These are phyloP conservation scores for Stentor roeselii DNA, from an alignment of 73 alveolate species.

Conservation along the genomic window DNA sequence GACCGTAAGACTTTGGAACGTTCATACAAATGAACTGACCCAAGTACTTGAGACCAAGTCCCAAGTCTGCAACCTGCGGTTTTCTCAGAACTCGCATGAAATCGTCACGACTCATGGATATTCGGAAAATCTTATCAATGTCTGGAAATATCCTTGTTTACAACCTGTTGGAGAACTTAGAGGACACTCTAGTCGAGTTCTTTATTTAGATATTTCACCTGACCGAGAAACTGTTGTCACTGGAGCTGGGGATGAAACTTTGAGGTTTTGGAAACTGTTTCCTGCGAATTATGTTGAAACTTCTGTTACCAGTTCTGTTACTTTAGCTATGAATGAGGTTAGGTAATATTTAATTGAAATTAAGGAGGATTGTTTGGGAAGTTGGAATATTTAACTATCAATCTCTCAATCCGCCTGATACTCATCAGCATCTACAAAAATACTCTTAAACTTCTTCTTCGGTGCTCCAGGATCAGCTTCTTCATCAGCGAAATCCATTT, in stretches of 20 bases:
- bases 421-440: slow-evolving; percentile 28
- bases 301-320: neutral
- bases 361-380: neutral
- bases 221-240: slow-evolving; percentile 92
- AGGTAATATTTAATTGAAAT: neutral
- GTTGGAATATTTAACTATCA: too few species aligned
- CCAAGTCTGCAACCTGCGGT: slow-evolving; percentile 90
- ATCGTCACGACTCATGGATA: slow-evolving; percentile 95
- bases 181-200: slow-evolving; percentile 96
- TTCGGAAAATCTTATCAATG: slow-evolving; percentile 79
- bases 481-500: slow-evolving; percentile 42
- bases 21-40: slow-evolving; percentile 65
- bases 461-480: slow-evolving; percentile 29
- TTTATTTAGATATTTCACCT: slow-evolving; percentile 88
- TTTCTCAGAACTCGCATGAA: slow-evolving; percentile 88
- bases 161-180: slow-evolving; percentile 83
- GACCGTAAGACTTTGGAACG: slow-evolving; percentile 94
- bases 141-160: slow-evolving; percentile 94
- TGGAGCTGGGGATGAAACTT: slow-evolving; percentile 97
- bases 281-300: slow-evolving; percentile 38
- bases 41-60: slow-evolving; percentile 85
- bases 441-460: slow-evolving; percentile 41
- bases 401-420: too few species aligned
- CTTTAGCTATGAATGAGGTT: neutral
- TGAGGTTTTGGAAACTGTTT: slow-evolving; percentile 95